phyloP scores from a whole-genome alignment of 73 alveolate genomes.

The Blepharisma stoltei region DNA sequence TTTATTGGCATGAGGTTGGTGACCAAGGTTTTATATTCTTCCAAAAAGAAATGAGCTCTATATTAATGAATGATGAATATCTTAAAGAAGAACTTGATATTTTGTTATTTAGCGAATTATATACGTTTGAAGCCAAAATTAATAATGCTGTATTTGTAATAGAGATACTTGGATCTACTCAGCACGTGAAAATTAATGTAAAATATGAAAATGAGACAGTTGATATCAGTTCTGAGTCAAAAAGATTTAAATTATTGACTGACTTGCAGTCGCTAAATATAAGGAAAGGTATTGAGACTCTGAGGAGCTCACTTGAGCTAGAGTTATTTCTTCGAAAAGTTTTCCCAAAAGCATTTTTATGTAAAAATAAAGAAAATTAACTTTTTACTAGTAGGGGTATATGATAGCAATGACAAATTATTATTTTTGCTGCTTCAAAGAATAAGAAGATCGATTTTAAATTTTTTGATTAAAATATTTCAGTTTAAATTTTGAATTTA shows the following conservation, averaged over 20 bases:
- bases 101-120: background rate
- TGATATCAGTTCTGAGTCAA: background rate
- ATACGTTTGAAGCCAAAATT: background rate
- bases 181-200: background rate
- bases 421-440: too few species aligned
- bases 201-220: background rate
- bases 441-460: too few species aligned
- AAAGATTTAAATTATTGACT: background rate
- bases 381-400: too few species aligned
- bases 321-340: background rate
- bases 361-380: too few species aligned
- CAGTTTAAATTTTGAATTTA: too few species aligned
- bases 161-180: background rate
- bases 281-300: background rate
- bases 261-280: background rate
- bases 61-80: constrained; percentile 4
- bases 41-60: background rate
- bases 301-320: background rate
- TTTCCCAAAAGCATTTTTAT: constrained; percentile 1
- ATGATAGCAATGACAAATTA: too few species aligned
- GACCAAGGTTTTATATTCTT: background rate
- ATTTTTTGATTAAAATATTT: too few species aligned
- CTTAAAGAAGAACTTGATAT: constrained; percentile 4
- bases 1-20: constrained; percentile 5
- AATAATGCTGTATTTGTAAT: background rate